phyloP scores from a whole-genome alignment of 2,329 filamentous ascomycete genomes.

The Cadophora gregata region DNA sequence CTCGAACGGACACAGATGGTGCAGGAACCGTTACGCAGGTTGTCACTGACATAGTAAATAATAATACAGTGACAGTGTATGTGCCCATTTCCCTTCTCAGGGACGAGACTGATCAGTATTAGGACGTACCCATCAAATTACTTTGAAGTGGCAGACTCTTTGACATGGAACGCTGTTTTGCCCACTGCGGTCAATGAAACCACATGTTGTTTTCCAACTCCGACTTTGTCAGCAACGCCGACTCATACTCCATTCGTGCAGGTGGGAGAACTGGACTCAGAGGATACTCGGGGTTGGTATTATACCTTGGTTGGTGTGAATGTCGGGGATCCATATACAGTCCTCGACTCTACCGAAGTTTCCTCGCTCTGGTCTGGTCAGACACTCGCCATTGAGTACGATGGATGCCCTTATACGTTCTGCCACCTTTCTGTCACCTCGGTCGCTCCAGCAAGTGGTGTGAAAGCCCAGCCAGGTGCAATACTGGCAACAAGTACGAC shows the following conservation, averaged over 20 bases:
- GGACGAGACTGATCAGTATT: neutral
- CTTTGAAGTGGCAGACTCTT: slow-evolving; percentile 17
- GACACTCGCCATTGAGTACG: slow-evolving; percentile 17
- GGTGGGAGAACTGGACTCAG: neutral
- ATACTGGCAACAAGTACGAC: slow-evolving; percentile 19
- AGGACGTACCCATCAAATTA: slow-evolving; percentile 23
- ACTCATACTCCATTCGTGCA: slow-evolving; percentile 16
- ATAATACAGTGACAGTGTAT: neutral
- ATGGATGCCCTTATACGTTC: slow-evolving; percentile 16
- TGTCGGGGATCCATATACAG: neutral
- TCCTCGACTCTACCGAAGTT: neutral
- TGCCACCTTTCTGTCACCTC: neutral
- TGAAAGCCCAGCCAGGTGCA: slow-evolving; percentile 11
- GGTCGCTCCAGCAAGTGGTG: slow-evolving; percentile 10
- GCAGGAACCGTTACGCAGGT: slow-evolving; percentile 24
- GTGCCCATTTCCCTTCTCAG: neutral
- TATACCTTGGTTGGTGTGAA: slow-evolving; percentile 2
- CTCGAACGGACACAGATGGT: slow-evolving; percentile 19
- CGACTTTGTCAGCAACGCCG: slow-evolving; percentile 15
- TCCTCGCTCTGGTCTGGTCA: slow-evolving; percentile 22
- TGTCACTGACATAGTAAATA: neutral
- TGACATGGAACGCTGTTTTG: slow-evolving; percentile 19
- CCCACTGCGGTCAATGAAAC: slow-evolving; percentile 13
- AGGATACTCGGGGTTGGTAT: slow-evolving; percentile 7
- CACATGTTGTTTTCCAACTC: slow-evolving; percentile 15